phyloP scores from a whole-genome alignment of 805 yeast genomes.

The Yamadazyma ubonensis region DNA sequence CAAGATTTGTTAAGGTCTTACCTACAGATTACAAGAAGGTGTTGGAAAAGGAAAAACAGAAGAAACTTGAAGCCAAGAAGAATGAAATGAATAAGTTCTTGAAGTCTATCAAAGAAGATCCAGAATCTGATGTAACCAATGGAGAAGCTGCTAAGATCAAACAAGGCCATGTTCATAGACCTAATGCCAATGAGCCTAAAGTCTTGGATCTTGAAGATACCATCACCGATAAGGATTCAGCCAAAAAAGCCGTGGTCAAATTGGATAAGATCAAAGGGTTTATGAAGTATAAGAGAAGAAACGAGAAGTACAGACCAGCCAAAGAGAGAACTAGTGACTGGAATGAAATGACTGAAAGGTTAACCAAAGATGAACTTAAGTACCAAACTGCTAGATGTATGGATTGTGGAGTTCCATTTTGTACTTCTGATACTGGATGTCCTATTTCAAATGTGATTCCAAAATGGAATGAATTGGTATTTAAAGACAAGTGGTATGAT shows the following conservation, averaged over 20 bases:
- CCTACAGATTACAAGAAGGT: constrained; percentile 92
- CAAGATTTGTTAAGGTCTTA: constrained; percentile 88
- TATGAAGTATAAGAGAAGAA: constrained; percentile 87
- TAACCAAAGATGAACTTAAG: constrained; percentile 81
- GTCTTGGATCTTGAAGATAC: constrained; percentile 89
- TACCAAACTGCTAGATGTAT: constrained; percentile 96
- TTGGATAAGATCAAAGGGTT: constrained; percentile 86
- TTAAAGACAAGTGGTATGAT: constrained; percentile 91
- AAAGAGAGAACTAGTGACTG: constrained; percentile 81
- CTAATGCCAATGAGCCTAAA: constrained; percentile 64
- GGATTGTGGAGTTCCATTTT: constrained; percentile 99
- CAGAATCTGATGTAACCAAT: constrained; percentile 82
- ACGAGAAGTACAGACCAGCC: constrained; percentile 81
- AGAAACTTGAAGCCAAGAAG: constrained; percentile 61
- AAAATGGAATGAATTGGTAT: constrained; percentile 95
- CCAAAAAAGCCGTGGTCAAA: constrained; percentile 58
- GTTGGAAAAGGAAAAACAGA: constrained; percentile 69
- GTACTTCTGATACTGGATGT: constrained; percentile 97
- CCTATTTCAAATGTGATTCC: constrained; percentile 97
- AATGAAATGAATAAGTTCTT: constrained; percentile 65
- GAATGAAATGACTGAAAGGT: constrained; percentile 82
- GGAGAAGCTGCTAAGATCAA: constrained; percentile 73
- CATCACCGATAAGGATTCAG: constrained; percentile 63
- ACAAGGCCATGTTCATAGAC: constrained; percentile 45
- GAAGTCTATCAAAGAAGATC: constrained; percentile 74